Evolutionary conservation across 495 filamentous ascomycete genomes (phyloP), one percentile per base, ranked within the genome.

Genomic region (Immersiella caudata): DNA sequence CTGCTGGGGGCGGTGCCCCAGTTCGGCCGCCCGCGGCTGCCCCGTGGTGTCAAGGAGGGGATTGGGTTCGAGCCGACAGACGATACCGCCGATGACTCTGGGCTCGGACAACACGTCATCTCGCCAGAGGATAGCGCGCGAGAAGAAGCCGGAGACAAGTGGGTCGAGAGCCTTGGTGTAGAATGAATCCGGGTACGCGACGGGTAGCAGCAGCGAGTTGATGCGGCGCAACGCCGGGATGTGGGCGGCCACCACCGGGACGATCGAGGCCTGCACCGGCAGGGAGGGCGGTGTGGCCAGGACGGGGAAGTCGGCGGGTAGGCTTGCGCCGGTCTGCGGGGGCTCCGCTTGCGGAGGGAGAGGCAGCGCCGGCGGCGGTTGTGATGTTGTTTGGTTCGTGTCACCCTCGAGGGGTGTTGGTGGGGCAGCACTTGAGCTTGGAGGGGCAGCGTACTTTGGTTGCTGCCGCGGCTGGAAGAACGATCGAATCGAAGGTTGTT

Each of bases 141-240:
- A 93, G 74, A 97, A 81, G 46, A 87, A 87, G 36, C 86, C 84
- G 18, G 87, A 84, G 22, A 86, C 79, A 6, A 87, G 80, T 27
- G 94, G 90, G 6, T 88, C 81, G 69, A 93, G 83, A 62, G 86
- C 90, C 40, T 89, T 88, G 59, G 84, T 82, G 83, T 96, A 99
- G 86, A 98, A 98, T 36, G 84, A 86, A 73, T 90, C 88, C 0
- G 92, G 90, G 74, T 99, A 99, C 76, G 86, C 85, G 70, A 97
- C 91, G 22, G 94, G 94, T 6, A 99, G 87, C 14, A 96, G 86
- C 21, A 96, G 83, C 49, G 88, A 79, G 71, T 93, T 97, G 67
- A 97, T 92, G 50, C 91, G 88, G 25, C 89, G 90, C 49, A 96
- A 84, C 14, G 90, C 87, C 54, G 91, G 84, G 65, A 97, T 82